These are phyloP conservation scores for Podaxis sp. DNA, from an alignment of 768 basidiomycete species.

Conservation along the genomic window DNA sequence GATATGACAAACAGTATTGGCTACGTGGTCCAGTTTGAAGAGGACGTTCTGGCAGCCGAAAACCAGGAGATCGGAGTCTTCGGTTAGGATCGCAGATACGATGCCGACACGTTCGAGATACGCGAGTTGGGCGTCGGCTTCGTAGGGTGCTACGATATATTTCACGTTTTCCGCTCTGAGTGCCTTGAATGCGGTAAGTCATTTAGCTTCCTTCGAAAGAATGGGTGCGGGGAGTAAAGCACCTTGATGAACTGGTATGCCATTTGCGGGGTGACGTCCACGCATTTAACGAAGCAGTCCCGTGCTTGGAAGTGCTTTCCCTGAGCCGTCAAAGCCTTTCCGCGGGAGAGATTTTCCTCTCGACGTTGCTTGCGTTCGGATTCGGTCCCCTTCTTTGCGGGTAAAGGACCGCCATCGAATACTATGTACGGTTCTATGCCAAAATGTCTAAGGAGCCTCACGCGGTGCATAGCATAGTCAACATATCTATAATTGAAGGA, in stretches of 20 bases:
- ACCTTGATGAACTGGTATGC: conserved; percentile 97
- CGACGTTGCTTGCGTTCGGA: conserved; percentile 70
- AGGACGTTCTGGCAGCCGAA: conserved; percentile 92
- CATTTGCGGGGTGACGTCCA: conserved; percentile 97
- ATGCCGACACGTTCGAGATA: conserved; percentile 81
- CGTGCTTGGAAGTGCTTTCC: conserved; percentile 80
- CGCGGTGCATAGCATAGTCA: conserved; percentile 91
- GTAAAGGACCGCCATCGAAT: conserved; percentile 94
- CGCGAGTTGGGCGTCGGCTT: conserved; percentile 95
- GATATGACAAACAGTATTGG: conserved; percentile 62
- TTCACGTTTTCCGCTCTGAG: conserved; percentile 73
- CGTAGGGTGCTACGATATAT: conserved; percentile 96
- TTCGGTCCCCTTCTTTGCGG: conserved; percentile 92
- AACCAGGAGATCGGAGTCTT: conserved; percentile 96
- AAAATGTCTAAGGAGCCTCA: conserved; percentile 81
- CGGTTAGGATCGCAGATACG: conserved; percentile 91
- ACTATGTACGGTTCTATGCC: conserved; percentile 88
- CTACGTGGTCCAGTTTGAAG: conserved; percentile 83
- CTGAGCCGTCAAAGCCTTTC: conserved; percentile 67
- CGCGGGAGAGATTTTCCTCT: conserved; percentile 71
- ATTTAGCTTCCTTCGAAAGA: neutral
- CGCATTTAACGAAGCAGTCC: conserved; percentile 83
- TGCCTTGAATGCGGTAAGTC: conserved; percentile 47
- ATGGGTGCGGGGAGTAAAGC: conserved; percentile 12
- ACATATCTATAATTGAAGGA: conserved; percentile 64